phyloP scores from a whole-genome alignment of 1,139 yeast species.

The Geotrichum reessii region DNA sequence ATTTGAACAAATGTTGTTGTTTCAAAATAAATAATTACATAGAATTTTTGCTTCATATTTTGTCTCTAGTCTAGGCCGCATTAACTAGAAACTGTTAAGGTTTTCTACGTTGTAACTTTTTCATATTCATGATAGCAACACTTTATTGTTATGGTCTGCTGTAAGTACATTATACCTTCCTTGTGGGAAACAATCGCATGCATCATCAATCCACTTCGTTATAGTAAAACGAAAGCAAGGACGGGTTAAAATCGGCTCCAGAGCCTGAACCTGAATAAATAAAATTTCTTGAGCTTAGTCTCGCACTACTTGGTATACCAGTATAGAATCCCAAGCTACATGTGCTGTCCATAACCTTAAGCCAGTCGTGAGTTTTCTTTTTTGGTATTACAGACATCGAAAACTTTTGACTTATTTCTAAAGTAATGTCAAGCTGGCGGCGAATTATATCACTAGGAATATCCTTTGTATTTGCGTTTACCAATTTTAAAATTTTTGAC shows the following conservation, averaged over 20 bases:
- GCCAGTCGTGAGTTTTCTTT: not conserved
- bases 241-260: not conserved
- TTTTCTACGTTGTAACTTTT: not conserved
- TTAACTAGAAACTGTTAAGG: not conserved
- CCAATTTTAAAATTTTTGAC: not conserved
- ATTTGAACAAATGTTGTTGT: slow-evolving; percentile 1
- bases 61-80: not conserved
- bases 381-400: not conserved
- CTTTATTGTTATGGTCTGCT: too few relatives aligned
- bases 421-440: not conserved
- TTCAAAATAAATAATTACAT: too few relatives aligned
- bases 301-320: not conserved
- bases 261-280: not conserved
- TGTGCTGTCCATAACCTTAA: not conserved
- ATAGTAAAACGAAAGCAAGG: not conserved
- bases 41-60: not conserved
- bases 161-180: not conserved
- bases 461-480: not conserved
- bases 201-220: not conserved
- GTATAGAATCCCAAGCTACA: not conserved
- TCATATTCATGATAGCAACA: not conserved
- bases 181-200: not conserved
- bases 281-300: not conserved
- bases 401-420: not conserved
- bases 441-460: not conserved